phyloP scores from a whole-genome alignment of 257 asterid genomes.

The Solanum gracilifrons region DNA sequence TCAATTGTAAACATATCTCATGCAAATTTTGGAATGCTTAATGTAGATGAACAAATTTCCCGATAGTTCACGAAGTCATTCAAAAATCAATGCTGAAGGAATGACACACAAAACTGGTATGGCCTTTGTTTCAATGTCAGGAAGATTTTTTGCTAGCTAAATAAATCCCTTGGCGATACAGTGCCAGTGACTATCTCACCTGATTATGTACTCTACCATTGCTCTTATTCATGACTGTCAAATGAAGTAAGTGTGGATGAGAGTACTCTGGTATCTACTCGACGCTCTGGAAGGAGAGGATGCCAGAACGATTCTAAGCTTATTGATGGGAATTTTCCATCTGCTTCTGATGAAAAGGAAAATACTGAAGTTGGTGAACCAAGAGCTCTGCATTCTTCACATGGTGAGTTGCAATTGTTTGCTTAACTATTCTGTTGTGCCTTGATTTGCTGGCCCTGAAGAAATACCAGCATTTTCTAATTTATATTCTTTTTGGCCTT shows the following conservation, averaged over 20 bases:
- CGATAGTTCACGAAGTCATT: constrained; percentile 17
- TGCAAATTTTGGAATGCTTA: constrained; percentile 23
- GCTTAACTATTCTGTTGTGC: background rate
- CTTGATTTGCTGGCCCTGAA: background rate
- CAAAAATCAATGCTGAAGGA: constrained; percentile 22
- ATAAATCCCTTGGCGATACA: background rate
- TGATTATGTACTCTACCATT: background rate
- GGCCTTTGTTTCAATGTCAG: background rate
- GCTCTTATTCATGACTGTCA: constrained; percentile 23
- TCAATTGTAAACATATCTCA: background rate
- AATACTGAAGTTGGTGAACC: constrained; percentile 33
- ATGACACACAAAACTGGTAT: constrained; percentile 32
- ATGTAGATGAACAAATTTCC: constrained; percentile 32
- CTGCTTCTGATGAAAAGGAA: constrained; percentile 37
- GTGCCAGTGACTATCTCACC: background rate
- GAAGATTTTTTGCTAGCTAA: background rate
- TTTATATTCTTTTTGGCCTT: background rate
- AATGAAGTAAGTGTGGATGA: constrained; percentile 44
- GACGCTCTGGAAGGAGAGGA: constrained; percentile 62
- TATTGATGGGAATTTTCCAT: constrained; percentile 34
- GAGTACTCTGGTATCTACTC: constrained; percentile 35
- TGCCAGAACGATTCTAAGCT: constrained; percentile 39
- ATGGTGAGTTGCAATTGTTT: constrained; percentile 24
- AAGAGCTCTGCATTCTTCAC: constrained; percentile 19
- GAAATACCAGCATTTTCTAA: background rate